Evolutionary conservation across 768 basidiomycete genomes (phyloP), one percentile per base, ranked within the genome.

Genomic region (Leucocoprinus leucothites): DNA sequence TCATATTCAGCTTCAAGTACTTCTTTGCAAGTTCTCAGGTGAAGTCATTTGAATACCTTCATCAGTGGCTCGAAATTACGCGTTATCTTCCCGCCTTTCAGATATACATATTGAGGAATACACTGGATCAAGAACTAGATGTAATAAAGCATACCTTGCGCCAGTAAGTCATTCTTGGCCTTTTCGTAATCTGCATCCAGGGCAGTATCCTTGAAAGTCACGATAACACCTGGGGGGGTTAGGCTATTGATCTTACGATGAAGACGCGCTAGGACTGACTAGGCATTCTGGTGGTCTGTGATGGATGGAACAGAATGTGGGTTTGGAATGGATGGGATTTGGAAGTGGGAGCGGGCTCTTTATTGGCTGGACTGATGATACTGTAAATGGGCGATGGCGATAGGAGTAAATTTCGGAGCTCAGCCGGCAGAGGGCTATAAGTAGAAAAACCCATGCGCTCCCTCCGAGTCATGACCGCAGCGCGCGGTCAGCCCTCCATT

Each of bases 51-150:
- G n/a, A n/a, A 3, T 48, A 48, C 53, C 38, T 55, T 55, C 35
- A 54, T 13, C 11, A 54, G 26, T 11, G 53, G 46, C 25, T 25
- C 16, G 22, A 40, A 54, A 25, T 54, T 45, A 41, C 41, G 21
- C 14, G 35, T 48, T 25, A 55, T 31, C 7, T 11, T 34, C 4
- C 46, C 53, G 3, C 53, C 53, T 55, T 13, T 34, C 24, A 53
- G 51, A 19, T 42, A n/a, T 11, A 21, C 21, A 22, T 18, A 31
- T 24, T 16, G 13, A 25, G 22, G 9, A 22, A 8, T 8, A 7
- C 16, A 38, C 13, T n/a, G 11, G 9, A 16, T 11, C 50, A 18
- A 18, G 38, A 28, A 44, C 48, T 11, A n/a, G n/a, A n/a, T n/a
- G n/a, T n/a, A n/a, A n/a, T n/a, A n/a, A n/a, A 31, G 31, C 31